A percentile compares a stretch with the other conserved stretches of the same genome.
Evolutionary conservation across 164 flowering plant species (phyloP).

Genomic region (Umbilicus rupestris): DNA sequence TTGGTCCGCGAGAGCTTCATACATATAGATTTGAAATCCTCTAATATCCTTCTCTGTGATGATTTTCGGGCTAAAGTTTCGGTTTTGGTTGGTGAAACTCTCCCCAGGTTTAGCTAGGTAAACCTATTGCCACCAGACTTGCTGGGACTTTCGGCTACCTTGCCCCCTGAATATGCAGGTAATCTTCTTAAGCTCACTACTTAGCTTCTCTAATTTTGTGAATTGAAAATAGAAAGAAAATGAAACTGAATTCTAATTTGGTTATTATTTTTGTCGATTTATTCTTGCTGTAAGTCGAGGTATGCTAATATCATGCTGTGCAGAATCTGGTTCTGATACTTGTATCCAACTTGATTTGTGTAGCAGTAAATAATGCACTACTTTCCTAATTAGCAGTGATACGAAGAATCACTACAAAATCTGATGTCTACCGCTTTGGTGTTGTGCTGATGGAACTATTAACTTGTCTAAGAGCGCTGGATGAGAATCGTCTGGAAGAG

Average conservation of each 20-base stretch:
- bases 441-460: slow-evolving; percentile 80
- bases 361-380: slow-evolving; percentile 21
- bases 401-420: slow-evolving; percentile 73
- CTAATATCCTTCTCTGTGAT: slow-evolving; percentile 65
- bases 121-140: slow-evolving; percentile 59
- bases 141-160: slow-evolving; percentile 87
- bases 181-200: slow-evolving; percentile 16
- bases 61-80: slow-evolving; percentile 69
- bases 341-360: no score
- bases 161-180: slow-evolving; percentile 38
- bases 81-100: slow-evolving; percentile 75
- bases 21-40: slow-evolving; percentile 30
- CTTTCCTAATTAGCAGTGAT: slow-evolving; percentile 70
- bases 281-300: no score
- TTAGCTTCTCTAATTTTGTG: no score
- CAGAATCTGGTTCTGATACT: no score
- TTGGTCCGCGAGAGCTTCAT: slow-evolving; percentile 1
- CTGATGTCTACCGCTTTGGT: slow-evolving; percentile 71
- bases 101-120: slow-evolving; percentile 67
- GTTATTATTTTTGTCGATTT: no score
- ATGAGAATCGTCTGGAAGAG: slow-evolving; percentile 62
- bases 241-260: no score
- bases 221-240: no score
- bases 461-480: slow-evolving; percentile 66
- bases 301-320: no score